Evolutionary conservation across 805 yeast genomes (phyloP), one percentile per base, ranked within the genome.

Genomic region (Ogataea saltuana): DNA sequence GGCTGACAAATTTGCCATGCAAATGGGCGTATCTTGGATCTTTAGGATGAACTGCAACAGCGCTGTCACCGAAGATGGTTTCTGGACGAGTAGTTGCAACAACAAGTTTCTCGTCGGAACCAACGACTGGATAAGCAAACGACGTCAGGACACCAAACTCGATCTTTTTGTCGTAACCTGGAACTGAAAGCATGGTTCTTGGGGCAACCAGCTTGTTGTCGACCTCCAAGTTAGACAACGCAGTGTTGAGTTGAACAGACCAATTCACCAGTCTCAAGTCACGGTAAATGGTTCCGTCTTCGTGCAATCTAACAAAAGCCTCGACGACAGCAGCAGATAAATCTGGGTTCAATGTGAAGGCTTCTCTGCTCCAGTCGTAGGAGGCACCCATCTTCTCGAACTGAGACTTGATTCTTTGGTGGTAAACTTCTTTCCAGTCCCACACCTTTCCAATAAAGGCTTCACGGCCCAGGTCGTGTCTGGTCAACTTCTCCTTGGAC

Each of bases 71-170:
- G 60, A 93, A 91, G 55, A 93, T 70, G 46, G 99, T 93, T 72
- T 93, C 99, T 32, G 99, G 99, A 80, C 99, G 91, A 30, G 99
- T 93, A 39, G 99, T 93, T 26, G 99, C 99, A 53, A 93, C 96
- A 45, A 91, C 74, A 41, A 93, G 61, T 67, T 76, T 85, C 70
- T 93, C 99, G 51, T 85, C 91, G 12, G 90, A 81, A 36, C 73
- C 86, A 47, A 84, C 91, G 48, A 93, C 89, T 48, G 80, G 85
- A 66, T 93, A 93, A 16, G 96, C 95, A 65, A 88, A 88, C 17
- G 95, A 87, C n/a, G 98, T 93, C 62, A 93, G 74, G 15, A 87
- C 96, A 76, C 99, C 99, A 68, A 93, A 91, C 69, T 93, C 98
- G 48, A 93, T 81, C 62, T 85, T 85, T 58, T 85, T 80, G 33